A percentile compares a stretch with the other conserved stretches of the same genome.
These are phyloP conservation scores for Leucosporidium scottii DNA, from an alignment of 768 basidiomycete genomes.

Conservation along the genomic window DNA sequence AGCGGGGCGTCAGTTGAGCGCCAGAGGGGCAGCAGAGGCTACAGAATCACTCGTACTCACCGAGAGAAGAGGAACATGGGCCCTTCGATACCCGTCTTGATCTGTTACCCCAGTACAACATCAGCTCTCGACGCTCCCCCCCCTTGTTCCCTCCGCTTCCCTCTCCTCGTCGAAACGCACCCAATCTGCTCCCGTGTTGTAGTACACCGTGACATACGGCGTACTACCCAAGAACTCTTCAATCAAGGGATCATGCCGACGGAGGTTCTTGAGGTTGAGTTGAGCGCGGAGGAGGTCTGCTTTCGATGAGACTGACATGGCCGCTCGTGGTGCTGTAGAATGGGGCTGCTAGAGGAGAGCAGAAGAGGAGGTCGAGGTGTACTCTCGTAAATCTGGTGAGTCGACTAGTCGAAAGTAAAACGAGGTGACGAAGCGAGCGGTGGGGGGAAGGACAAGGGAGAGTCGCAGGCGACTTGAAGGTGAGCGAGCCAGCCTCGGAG, in stretches of 20 bases:
- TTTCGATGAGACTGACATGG: too few relatives aligned
- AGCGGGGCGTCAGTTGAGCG: background rate
- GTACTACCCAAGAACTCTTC: background rate
- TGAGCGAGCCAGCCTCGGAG: too few relatives aligned
- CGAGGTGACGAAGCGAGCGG: too few relatives aligned
- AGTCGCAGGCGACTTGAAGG: too few relatives aligned
- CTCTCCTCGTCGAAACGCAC: background rate
- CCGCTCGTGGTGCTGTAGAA: too few relatives aligned
- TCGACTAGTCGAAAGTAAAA: too few relatives aligned
- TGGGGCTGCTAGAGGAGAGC: too few relatives aligned
- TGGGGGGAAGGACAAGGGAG: too few relatives aligned
- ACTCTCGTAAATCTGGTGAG: too few relatives aligned
- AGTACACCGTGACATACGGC: background rate
- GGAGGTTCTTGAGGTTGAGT: slow-evolving; percentile 4
- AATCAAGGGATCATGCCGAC: background rate
- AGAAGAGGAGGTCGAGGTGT: too few relatives aligned
- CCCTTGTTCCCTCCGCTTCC: too few relatives aligned
- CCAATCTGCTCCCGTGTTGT: background rate
- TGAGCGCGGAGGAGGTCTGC: background rate
- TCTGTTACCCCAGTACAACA: slow-evolving; percentile 2
- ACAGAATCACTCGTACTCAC: slow-evolving; percentile 13
- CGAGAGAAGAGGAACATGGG: slow-evolving; percentile 36
- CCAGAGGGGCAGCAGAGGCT: background rate
- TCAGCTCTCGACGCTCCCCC: too few relatives aligned
- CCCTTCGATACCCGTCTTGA: slow-evolving; percentile 36